These are phyloP conservation scores for Alloteropsis angusta DNA, from an alignment of 202 grass and related monocot genomes.

Conservation along the genomic window DNA sequence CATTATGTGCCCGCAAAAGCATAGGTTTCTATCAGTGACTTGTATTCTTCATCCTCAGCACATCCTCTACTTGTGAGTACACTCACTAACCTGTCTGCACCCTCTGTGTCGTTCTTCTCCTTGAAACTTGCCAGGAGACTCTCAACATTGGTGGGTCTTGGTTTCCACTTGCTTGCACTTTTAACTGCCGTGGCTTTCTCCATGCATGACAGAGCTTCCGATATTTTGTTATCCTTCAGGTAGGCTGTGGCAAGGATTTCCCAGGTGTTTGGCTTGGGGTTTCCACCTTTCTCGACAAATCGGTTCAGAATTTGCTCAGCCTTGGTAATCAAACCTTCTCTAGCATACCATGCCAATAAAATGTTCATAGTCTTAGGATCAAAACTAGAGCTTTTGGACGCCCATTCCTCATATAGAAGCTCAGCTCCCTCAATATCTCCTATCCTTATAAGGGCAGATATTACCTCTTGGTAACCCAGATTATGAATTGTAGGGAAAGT, in stretches of 20 bases:
- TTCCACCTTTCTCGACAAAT: constrained; percentile 73
- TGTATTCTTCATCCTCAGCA: constrained; percentile 57
- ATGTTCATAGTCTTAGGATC: constrained; percentile 78
- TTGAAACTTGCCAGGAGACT: constrained; percentile 54
- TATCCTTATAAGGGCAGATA: constrained; percentile 61
- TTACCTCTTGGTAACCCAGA: constrained; percentile 64
- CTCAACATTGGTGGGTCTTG: constrained; percentile 45
- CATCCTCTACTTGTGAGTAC: constrained; percentile 59
- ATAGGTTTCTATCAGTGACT: constrained; percentile 43
- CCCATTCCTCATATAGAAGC: constrained; percentile 80
- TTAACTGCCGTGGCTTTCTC: constrained; percentile 52
- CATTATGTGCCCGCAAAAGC: constrained; percentile 19
- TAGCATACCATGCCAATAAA: constrained; percentile 74
- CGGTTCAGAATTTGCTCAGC: constrained; percentile 49
- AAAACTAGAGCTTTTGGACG: constrained; percentile 40
- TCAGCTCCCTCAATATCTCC: constrained; percentile 71
- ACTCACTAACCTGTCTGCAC: constrained; percentile 33
- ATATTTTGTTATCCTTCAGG: constrained; percentile 43
- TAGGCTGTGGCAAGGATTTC: constrained; percentile 71
- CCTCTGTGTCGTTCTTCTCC: constrained; percentile 43
- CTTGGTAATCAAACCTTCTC: constrained; percentile 50
- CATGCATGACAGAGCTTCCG: constrained; percentile 60
- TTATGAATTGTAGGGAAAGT: constrained; percentile 71
- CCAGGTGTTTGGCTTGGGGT: constrained; percentile 63
- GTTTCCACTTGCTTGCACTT: constrained; percentile 62